Conservation (phyloP, 2,329 filamentous ascomycete species). For the Ploettnerulaceae sp. region DNA sequence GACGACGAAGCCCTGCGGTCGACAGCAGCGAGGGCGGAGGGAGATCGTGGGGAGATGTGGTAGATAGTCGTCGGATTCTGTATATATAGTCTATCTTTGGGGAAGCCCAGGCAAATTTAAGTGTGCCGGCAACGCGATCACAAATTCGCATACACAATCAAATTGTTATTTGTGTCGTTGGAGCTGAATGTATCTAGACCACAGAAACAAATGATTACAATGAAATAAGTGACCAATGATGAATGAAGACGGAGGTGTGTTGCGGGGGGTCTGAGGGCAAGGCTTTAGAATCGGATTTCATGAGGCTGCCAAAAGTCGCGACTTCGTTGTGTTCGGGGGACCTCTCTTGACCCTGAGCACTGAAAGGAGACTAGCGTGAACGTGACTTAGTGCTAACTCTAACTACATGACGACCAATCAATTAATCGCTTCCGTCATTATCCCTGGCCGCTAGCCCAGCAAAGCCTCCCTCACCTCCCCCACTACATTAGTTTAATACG, state of each 20-base stretch:
- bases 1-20: slow-evolving; percentile 3
- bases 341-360: neutral
- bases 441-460: too few relatives aligned
- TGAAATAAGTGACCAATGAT: neutral
- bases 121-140: neutral
- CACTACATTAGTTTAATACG: too few relatives aligned
- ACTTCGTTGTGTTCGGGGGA: slow-evolving; percentile 11
- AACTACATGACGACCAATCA: neutral
- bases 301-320: slow-evolving; percentile 10
- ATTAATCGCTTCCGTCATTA: too few relatives aligned
- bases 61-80: neutral
- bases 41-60: neutral
- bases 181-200: neutral
- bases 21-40: neutral
- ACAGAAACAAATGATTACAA: slow-evolving; percentile 5
- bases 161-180: neutral
- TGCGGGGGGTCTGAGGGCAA: neutral
- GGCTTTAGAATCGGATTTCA: neutral
- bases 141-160: neutral
- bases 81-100: neutral
- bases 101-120: neutral
- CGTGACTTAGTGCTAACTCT: neutral
- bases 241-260: neutral
- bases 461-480: too few relatives aligned
- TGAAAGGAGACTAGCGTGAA: neutral